Evolutionary conservation across 2,329 filamentous ascomycete genomes (phyloP).

Genomic region (Botryotinia globosa): DNA sequence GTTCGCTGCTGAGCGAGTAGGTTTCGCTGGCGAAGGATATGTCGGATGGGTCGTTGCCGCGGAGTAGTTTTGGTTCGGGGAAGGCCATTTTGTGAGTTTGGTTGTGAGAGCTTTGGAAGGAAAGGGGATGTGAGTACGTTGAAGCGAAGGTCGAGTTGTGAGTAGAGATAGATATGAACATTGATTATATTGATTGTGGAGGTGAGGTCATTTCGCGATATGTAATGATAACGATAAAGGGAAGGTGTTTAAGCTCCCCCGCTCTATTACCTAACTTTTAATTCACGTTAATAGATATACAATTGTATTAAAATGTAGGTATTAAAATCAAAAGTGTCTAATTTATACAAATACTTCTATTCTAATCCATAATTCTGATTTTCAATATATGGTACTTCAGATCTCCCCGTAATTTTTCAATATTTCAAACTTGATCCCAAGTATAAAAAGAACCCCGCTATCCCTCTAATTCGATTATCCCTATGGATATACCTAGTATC

Average conservation of each 20-base stretch:
- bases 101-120: background rate
- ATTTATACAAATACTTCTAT: too few species aligned
- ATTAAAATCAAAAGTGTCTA: too few species aligned
- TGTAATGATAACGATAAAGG: background rate
- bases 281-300: background rate
- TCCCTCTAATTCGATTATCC: background rate
- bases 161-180: background rate
- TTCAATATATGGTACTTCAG: too few species aligned
- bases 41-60: conserved; percentile 1
- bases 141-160: background rate
- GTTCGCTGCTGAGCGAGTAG: conserved; percentile 54
- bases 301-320: background rate
- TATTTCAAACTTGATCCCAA: too few species aligned
- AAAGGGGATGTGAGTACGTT: background rate
- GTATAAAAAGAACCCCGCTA: background rate
- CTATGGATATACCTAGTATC: background rate
- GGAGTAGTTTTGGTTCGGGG: background rate
- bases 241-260: background rate
- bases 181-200: too few species aligned
- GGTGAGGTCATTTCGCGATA: conserved; percentile 2
- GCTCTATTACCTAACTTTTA: background rate
- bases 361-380: too few species aligned
- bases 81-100: background rate
- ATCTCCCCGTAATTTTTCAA: too few species aligned
- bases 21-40: conserved; percentile 21